These are phyloP conservation scores for Aotearoamyces nothofagi DNA, from an alignment of 2,329 filamentous ascomycete genomes.

Conservation along the genomic window DNA sequence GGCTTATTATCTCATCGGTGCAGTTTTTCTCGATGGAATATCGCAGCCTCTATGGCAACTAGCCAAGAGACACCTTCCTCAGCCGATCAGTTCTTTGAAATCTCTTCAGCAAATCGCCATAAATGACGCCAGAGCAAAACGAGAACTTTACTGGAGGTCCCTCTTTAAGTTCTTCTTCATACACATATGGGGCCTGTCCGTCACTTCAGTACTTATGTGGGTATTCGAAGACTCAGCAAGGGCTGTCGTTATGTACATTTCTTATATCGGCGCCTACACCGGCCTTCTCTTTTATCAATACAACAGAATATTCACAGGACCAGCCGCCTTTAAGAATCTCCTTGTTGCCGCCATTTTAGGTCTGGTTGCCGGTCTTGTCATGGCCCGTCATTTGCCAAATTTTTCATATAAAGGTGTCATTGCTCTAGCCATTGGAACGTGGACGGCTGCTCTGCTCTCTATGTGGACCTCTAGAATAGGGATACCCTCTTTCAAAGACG, in stretches of 20 bases:
- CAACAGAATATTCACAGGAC: conserved; percentile 34
- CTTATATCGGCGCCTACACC: conserved; percentile 19
- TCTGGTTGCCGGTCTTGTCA: conserved; percentile 27
- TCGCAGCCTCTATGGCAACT: conserved; percentile 23
- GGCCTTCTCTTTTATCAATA: conserved; percentile 37
- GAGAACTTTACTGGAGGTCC: conserved; percentile 17
- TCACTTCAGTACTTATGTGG: conserved; percentile 32
- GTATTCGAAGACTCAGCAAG: conserved; percentile 26
- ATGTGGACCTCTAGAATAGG: too few relatives aligned
- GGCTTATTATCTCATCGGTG: conserved; percentile 24
- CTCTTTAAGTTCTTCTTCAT: conserved; percentile 30
- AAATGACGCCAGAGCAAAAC: too few relatives aligned
- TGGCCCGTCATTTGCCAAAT: conserved; percentile 22
- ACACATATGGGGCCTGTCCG: conserved; percentile 19
- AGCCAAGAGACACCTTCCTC: conserved; percentile 18
- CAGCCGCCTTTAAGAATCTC: conserved; percentile 30
- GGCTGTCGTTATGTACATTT: conserved; percentile 31
- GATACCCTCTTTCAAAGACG: too few relatives aligned
- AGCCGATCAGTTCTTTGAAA: conserved; percentile 33
- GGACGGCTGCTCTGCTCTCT: conserved; percentile 33
- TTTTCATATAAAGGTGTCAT: conserved; percentile 31
- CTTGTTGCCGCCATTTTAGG: conserved; percentile 28
- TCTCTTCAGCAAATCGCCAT: conserved; percentile 32
- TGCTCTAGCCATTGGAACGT: conserved; percentile 31
- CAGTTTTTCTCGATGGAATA: conserved; percentile 23